Evolutionary conservation across 2,329 filamentous ascomycete genomes (phyloP).

Genomic region (Sporothrix luriei): DNA sequence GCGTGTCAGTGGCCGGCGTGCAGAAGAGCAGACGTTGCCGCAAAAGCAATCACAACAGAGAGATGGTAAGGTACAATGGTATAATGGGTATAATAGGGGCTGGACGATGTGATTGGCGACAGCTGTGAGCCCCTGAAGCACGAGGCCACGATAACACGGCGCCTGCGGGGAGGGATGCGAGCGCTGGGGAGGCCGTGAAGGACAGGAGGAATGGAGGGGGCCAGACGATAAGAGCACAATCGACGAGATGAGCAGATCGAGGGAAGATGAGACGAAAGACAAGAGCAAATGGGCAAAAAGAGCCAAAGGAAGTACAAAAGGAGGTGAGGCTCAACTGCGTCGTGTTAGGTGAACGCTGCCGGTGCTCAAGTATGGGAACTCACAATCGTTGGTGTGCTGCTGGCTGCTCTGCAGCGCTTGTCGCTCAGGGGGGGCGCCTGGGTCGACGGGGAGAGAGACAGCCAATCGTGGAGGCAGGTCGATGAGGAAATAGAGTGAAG

Average conservation of each 20-base stretch:
- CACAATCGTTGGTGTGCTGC: slow-evolving; percentile 3
- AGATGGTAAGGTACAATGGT: too few relatives aligned
- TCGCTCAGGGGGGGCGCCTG: neutral
- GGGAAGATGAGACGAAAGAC: neutral
- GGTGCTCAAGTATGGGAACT: neutral
- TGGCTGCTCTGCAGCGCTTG: slow-evolving; percentile 13
- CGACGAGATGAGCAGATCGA: neutral
- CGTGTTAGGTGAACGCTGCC: neutral
- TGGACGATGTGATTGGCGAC: neutral
- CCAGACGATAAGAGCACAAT: neutral
- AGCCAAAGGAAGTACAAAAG: too few relatives aligned
- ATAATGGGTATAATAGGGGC: neutral
- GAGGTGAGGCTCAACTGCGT: neutral
- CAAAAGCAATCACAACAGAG: neutral
- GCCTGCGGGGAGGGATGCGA: neutral
- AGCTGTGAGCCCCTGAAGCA: slow-evolving; percentile 5
- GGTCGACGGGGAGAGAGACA: neutral
- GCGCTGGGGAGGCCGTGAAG: neutral
- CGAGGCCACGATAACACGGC: slow-evolving; percentile 20
- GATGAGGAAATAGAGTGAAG: neutral
- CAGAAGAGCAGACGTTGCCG: too few relatives aligned
- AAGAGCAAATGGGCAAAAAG: too few relatives aligned
- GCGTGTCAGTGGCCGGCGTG: neutral
- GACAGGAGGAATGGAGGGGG: slow-evolving; percentile 21
- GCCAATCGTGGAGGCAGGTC: neutral